Evolutionary conservation across 2,329 filamentous ascomycete species (phyloP), one percentile per base, ranked within the genome.

Genomic region (Pseudofabraea citricarpa): DNA sequence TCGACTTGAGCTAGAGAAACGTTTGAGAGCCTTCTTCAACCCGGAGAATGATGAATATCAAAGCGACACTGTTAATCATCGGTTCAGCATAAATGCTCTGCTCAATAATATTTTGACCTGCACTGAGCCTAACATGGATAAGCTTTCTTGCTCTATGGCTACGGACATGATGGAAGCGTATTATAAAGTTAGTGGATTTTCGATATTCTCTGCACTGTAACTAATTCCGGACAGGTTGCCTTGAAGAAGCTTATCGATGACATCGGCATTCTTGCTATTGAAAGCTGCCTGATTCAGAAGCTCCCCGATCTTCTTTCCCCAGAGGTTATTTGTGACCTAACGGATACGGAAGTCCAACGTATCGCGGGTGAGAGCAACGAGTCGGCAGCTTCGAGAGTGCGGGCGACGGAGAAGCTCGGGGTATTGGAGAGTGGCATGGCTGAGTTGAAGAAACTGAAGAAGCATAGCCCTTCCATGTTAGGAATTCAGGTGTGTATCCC

Each of bases 241-340:
- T 32, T 71, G 39, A 67, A 69, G 48, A 61, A 63, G 1, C 68
- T 74, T 46, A 48, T 70, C 19, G 69, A 73, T 19, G 64, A 69
- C 26, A 50, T 73, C 4, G 60, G 68, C 7, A 58, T 68, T 16
- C 57, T 71, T 46, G 63, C 68, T 1, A 60, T 74, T 12, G 70
- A 74, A 50, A 49, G 48, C 4, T 63, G 65, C 31, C 59, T 72
- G 6, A 45, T 72, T 16, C 50, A 53, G 1, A 54, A 47, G 4
- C 57, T 73, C 2, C 23, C 52, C 5, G 51, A 58, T 15, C 68
- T 73, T 13, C 56, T 73, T 8, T 65, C 66, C 1, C 68, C 70
- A 0, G 43, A 64, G 1, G 54, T 55, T 3, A 62, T 72, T 15
- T 62, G 52, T 40, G 40, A 49, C 5, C 70, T 73, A 66, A 6